Evolutionary conservation across 208 protist species (phyloP).

Genomic region (Borovskyia barvae): DNA sequence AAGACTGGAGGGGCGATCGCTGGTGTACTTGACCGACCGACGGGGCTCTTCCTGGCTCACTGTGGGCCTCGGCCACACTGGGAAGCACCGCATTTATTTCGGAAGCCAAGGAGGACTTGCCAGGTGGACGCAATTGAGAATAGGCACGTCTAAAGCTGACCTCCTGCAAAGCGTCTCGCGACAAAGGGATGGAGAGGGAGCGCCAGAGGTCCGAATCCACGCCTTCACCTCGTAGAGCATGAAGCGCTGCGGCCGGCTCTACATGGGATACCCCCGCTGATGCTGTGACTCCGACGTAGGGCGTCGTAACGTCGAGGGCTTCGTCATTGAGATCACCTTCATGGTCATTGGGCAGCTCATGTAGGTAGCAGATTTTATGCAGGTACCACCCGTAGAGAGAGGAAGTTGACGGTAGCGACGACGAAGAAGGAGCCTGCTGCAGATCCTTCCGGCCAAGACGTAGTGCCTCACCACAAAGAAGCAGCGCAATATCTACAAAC

Average conservation of each 20-base stretch:
- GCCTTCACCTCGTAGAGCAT: too few species aligned
- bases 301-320: not conserved
- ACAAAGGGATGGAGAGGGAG: not conserved
- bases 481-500: conserved; percentile 50
- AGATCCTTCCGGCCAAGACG: conserved; percentile 14
- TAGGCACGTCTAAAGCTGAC: conserved; percentile 19
- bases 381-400: conserved; percentile 57
- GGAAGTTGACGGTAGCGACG: too few species aligned
- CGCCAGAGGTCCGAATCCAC: too few species aligned
- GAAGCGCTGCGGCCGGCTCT: too few species aligned
- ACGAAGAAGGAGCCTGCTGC: conserved; percentile 3
- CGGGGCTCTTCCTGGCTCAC: too few species aligned
- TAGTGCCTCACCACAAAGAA: conserved; percentile 50
- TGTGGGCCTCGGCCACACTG: not conserved
- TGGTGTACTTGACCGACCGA: not conserved
- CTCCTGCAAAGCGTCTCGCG: not conserved
- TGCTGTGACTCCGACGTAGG: too few species aligned
- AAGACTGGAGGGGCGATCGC: not conserved
- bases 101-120: not conserved
- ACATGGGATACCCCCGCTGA: too few species aligned
- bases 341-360: conserved; percentile 22
- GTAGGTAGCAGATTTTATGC: conserved; percentile 42
- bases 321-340: not conserved
- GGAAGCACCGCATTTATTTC: not conserved
- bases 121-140: not conserved